A percentile compares a stretch with the other conserved stretches of the same genome.
Conservation (phyloP, 2,329 filamentous ascomycete species). For the Sphaerostilbella broomeana region DNA sequence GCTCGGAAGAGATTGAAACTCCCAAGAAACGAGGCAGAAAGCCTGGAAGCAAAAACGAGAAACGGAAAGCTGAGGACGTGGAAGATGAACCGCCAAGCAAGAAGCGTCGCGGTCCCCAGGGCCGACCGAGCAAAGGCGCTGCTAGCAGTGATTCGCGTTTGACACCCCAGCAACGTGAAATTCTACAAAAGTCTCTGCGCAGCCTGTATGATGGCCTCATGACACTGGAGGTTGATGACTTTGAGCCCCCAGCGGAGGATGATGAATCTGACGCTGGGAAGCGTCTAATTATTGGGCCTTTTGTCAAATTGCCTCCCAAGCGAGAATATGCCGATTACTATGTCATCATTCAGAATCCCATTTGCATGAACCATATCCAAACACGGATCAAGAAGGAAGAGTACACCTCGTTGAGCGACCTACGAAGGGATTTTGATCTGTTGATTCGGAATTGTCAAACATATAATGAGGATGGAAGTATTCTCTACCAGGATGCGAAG, state of each 20-base stretch:
- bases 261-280: slow-evolving; percentile 54
- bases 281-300: slow-evolving; percentile 85
- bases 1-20: slow-evolving; percentile 70
- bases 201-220: slow-evolving; percentile 74
- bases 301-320: slow-evolving; percentile 84
- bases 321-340: slow-evolving; percentile 94
- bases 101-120: slow-evolving; percentile 67
- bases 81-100: slow-evolving; percentile 73
- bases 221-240: slow-evolving; percentile 73
- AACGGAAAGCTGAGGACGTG: slow-evolving; percentile 78
- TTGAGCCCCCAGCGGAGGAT: slow-evolving; percentile 49
- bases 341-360: slow-evolving; percentile 81
- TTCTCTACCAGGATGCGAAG: slow-evolving; percentile 88
- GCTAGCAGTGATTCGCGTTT: slow-evolving; percentile 41
- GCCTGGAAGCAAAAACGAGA: slow-evolving; percentile 64
- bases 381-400: slow-evolving; percentile 95
- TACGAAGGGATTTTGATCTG: slow-evolving; percentile 74
- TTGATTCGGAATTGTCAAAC: slow-evolving; percentile 88
- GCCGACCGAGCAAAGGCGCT: slow-evolving; percentile 56
- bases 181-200: slow-evolving; percentile 75
- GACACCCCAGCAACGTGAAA: slow-evolving; percentile 60
- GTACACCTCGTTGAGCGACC: slow-evolving; percentile 72
- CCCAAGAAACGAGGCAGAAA: slow-evolving; percentile 83
- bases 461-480: slow-evolving; percentile 93
- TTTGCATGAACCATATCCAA: slow-evolving; percentile 93